These are phyloP conservation scores for Aphanomyces astaci DNA, from an alignment of 352 stramenopile genomes.

Conservation along the genomic window DNA sequence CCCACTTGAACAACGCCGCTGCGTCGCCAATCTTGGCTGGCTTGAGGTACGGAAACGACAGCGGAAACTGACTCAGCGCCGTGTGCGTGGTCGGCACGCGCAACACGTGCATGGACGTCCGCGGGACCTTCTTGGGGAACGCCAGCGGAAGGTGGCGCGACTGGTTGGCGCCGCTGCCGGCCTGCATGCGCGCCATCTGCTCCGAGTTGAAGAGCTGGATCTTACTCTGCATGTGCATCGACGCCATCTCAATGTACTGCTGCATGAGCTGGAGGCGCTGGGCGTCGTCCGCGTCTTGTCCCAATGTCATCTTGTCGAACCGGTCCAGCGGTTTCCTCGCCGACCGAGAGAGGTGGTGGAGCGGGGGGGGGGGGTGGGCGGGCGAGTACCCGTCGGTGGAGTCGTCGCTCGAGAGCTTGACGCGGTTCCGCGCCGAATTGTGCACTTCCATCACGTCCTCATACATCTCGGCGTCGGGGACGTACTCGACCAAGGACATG, in stretches of 20 bases:
- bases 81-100: constrained; percentile 11
- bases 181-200: constrained; percentile 62
- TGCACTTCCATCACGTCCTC: constrained; percentile 42
- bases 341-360: neutral
- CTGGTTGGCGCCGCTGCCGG: constrained; percentile 28
- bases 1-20: constrained; percentile 23
- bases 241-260: constrained; percentile 80
- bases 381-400: constrained; percentile 8
- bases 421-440: constrained; percentile 2
- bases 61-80: constrained; percentile 1
- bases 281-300: constrained; percentile 41
- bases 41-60: constrained; percentile 16
- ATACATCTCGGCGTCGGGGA: constrained; percentile 30
- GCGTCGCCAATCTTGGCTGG: constrained; percentile 10
- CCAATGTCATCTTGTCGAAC: constrained; percentile 4
- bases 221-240: constrained; percentile 85
- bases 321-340: neutral
- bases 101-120: constrained; percentile 1
- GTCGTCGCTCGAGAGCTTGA: constrained; percentile 18
- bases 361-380: no score
- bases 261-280: constrained; percentile 79
- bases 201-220: constrained; percentile 77
- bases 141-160: neutral
- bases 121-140: constrained; percentile 15
- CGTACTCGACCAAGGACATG: constrained; percentile 9